These are phyloP conservation scores for Gryganskiella cystojenkinii DNA, from an alignment of 192 early-diverging fungal species.

Conservation along the genomic window DNA sequence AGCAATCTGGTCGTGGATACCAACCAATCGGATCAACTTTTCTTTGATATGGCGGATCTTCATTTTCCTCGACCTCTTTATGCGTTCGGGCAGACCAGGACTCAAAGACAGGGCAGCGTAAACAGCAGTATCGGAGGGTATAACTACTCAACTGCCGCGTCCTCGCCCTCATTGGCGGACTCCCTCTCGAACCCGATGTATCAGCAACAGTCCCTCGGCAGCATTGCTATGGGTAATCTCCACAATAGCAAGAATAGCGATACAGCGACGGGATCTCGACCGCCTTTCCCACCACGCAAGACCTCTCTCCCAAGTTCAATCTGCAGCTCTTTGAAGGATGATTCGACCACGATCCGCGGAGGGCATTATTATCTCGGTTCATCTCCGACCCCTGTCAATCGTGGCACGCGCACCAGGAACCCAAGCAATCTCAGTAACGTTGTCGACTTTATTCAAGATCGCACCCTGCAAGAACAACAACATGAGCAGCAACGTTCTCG, in stretches of 20 bases:
- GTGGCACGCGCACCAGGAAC: not conserved
- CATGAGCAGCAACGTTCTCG: not conserved
- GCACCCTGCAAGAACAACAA: not conserved
- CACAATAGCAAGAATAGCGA: too few species aligned
- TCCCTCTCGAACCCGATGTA: conserved; percentile 52
- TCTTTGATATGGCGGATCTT: conserved; percentile 15
- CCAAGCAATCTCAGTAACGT: conserved; percentile 43
- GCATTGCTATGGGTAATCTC: not conserved
- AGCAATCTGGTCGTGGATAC: too few species aligned
- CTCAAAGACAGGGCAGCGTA: conserved; percentile 43
- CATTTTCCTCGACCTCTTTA: conserved; percentile 32
- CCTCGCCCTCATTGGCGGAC: conserved; percentile 45
- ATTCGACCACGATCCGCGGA: not conserved
- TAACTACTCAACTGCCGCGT: conserved; percentile 36
- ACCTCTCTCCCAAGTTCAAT: conserved; percentile 20
- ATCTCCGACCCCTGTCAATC: not conserved
- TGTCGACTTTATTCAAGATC: not conserved
- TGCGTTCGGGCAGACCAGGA: conserved; percentile 27
- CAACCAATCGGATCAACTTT: not conserved
- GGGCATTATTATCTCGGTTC: not conserved
- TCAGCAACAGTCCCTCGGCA: conserved; percentile 23
- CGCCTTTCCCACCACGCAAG: conserved; percentile 20
- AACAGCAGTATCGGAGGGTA: conserved; percentile 44
- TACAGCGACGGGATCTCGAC: not conserved
- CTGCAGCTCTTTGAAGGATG: conserved; percentile 8